phyloP scores from a whole-genome alignment of 1,284 basidiomycete species.

The Melanopsichium pennsylvanicum region DNA sequence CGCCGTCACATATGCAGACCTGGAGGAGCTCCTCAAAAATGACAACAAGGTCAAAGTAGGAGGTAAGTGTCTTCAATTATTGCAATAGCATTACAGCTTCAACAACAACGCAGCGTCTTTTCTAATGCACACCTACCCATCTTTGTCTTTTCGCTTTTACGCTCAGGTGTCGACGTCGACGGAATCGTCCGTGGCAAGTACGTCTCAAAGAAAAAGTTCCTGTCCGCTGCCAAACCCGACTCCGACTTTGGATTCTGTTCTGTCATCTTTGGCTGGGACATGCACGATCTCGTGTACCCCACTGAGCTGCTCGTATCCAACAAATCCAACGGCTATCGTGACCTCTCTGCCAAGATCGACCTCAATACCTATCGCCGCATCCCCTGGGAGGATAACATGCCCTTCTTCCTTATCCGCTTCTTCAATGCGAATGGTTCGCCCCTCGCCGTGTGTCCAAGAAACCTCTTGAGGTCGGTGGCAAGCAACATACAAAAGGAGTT shows the following conservation, averaged over 20 bases:
- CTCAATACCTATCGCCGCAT: slow-evolving; percentile 80
- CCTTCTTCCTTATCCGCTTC: slow-evolving; percentile 92
- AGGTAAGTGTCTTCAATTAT: too few species aligned
- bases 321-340: slow-evolving; percentile 86
- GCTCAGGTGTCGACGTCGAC: slow-evolving; percentile 69
- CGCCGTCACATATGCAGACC: slow-evolving; percentile 32
- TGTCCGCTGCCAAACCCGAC: slow-evolving; percentile 80
- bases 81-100: background rate
- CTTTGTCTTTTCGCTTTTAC: background rate
- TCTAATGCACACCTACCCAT: too few species aligned
- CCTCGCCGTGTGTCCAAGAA: slow-evolving; percentile 83
- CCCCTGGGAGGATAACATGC: slow-evolving; percentile 89
- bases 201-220: slow-evolving; percentile 92
- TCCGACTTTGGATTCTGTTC: slow-evolving; percentile 68
- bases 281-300: slow-evolving; percentile 70
- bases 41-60: slow-evolving; percentile 92
- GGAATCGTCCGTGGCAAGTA: slow-evolving; percentile 92
- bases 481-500: slow-evolving; percentile 65
- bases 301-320: slow-evolving; percentile 89
- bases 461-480: slow-evolving; percentile 75
- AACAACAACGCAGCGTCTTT: background rate
- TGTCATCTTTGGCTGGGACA: slow-evolving; percentile 55
- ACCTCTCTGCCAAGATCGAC: slow-evolving; percentile 84
- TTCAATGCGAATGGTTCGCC: slow-evolving; percentile 72
- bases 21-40: slow-evolving; percentile 68